Evolutionary conservation across 2,329 filamentous ascomycete species (phyloP), one percentile per base, ranked within the genome.

Genomic region (Botrytis pseudocinerea): DNA sequence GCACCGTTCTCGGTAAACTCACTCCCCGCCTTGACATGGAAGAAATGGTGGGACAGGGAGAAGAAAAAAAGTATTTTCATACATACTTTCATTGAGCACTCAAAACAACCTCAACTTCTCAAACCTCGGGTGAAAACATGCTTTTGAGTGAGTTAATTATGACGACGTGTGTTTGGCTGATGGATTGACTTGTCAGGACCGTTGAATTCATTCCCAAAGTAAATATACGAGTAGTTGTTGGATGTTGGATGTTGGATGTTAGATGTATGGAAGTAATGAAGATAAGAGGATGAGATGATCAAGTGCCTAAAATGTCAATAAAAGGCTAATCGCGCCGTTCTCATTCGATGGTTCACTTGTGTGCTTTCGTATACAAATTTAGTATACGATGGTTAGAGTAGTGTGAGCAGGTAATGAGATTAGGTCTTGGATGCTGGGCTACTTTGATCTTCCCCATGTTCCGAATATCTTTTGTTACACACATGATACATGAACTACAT

Each of bases 81-180:
- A 38, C 32, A 38, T 38, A 38, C 38, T 38, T 38, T 38, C 38
- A 38, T 38, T 38, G 7, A 38, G 38, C 32, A 66, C 32, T 66
- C 64, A 51, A 66, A 66, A 66, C 64, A 66, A 54, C 4, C 22
- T 66, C 35, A 40, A 66, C 18, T 2, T 54, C 32, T 40, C 16
- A 38, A 25, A 38, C 46, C 64, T 66, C 46, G n/a, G 28, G 28
- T 40, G 64, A 66, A 54, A 66, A 54, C 64, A 54, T 66, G 32
- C 46, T 40, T 46, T 40, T 12, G 32, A 54, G 35, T 54, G 32
- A 51, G 25, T 54, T 51, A 20, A 20, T 40, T 40, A 66, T 40
- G 46, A 40, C 32, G 64, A 54, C 22, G 7, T 54, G 5, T 40
- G 14, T 66, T 40, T 20, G 48, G 12, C 40, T 54, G 42, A 44